These are phyloP conservation scores for Brassica rapa DNA, from an alignment of 345 rosid genomes.

Conservation along the genomic window DNA sequence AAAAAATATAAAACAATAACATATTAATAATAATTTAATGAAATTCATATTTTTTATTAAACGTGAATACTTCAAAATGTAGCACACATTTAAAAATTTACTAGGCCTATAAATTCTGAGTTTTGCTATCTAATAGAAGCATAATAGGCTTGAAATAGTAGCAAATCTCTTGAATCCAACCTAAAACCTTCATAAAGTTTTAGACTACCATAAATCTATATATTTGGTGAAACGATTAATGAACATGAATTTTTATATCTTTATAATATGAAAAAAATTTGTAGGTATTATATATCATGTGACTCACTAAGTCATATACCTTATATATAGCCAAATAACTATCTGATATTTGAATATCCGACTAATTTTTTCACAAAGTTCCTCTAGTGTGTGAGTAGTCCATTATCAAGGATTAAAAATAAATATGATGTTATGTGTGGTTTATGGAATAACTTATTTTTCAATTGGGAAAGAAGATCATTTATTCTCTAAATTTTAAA, in stretches of 20 bases:
- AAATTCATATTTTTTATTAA: not conserved
- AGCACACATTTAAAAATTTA: not conserved
- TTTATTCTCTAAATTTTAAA: not conserved
- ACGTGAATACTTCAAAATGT: not conserved
- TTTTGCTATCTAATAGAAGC: not conserved
- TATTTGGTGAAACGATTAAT: not conserved
- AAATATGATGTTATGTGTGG: not conserved
- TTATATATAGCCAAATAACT: not conserved
- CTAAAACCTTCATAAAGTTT: not conserved
- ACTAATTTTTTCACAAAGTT: not conserved
- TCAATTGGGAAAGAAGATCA: not conserved
- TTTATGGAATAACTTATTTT: not conserved
- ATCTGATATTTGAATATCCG: not conserved
- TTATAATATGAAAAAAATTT: not conserved
- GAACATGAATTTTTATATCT: not conserved
- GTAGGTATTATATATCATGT: not conserved
- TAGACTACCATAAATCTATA: not conserved
- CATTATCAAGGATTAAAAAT: not conserved
- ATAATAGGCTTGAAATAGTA: not conserved
- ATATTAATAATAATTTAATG: not conserved
- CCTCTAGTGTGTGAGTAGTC: not conserved
- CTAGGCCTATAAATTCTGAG: not conserved
- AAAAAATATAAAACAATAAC: not conserved
- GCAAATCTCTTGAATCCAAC: not conserved
- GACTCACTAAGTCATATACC: not conserved